Base-by-base conservation (phyloP, 2,329 filamentous ascomycete species). In the Colletotrichum tropicicola region DNA sequence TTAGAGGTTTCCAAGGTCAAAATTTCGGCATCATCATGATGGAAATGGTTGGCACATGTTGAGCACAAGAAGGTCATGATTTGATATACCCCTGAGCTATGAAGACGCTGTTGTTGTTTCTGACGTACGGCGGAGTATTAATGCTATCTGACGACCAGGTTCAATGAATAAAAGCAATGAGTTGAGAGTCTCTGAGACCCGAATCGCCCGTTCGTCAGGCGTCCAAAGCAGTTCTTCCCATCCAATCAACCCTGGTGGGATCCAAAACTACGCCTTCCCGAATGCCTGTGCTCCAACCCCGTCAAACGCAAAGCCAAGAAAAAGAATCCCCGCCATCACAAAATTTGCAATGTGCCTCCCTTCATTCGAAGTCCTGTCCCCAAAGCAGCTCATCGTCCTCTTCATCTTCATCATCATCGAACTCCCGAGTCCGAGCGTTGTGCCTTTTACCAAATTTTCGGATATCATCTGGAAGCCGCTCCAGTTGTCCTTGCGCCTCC, bases 1-100 rank as follows among this genome's bases (percentile, higher is more conserved):
- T 77, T 98, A 65, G 92, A 94, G 48, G 89, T 92, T 1, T 90
- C 94, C 69, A 82, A 87, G 51, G 82, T 98, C 21, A 89, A 87
- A 72, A 86, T 89, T 65, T 72, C 71, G n/a, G 65, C 70, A 32
- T 66, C 63, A 25, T 59, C 47, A 41, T 67, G 23, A 57, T 6
- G 28, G 2, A 32, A 54, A 19, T n/a, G 23, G 13, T 13, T 12
- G 45, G 25, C 28, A 28, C 5, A 44, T 54, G 47, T 59, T 57
- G 41, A 30, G 30, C 28, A 45, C 15, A 55, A 61, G 35, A 65
- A n/a, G 57, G 37, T 56, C 6, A 45, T 51, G 57, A 61, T 49
- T 65, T 61, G 32, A 65, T 61, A 65, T 65, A 65, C 61, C 61
- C 35, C 57, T 55, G 45, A 62, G 47, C 58, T 53, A 67, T 35